These are phyloP conservation scores for Thermochaetoides dissita DNA, from an alignment of 2,329 filamentous ascomycete genomes.

Conservation along the genomic window DNA sequence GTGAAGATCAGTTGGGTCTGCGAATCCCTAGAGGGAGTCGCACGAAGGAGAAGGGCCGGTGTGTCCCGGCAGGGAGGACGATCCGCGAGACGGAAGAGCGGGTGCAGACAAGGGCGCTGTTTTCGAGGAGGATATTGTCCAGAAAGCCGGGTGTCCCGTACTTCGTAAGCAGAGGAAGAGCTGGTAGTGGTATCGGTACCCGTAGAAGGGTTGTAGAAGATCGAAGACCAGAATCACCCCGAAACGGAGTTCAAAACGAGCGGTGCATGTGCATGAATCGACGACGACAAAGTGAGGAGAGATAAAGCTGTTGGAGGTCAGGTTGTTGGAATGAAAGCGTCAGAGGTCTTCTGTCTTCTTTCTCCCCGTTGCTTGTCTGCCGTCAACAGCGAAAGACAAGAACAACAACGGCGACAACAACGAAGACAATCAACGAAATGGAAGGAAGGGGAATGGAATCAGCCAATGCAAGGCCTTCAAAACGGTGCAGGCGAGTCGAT, in stretches of 20 bases:
- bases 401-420: slow-evolving; percentile 1
- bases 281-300: too few relatives aligned
- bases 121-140: too few relatives aligned
- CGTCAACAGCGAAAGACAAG: not conserved
- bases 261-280: slow-evolving; percentile 11
- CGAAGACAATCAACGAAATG: too few relatives aligned
- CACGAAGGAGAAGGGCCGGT: not conserved
- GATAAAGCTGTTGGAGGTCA: too few relatives aligned
- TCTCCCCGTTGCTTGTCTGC: too few relatives aligned
- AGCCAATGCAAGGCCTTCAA: slow-evolving; percentile 10
- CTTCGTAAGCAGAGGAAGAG: too few relatives aligned
- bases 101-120: not conserved
- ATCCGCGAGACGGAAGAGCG: too few relatives aligned
- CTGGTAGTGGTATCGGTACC: too few relatives aligned
- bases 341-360: too few relatives aligned
- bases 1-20: too few relatives aligned
- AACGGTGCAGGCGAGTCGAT: slow-evolving; percentile 6
- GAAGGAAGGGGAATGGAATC: slow-evolving; percentile 1
- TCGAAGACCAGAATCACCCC: slow-evolving; percentile 3
- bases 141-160: too few relatives aligned
- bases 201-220: not conserved
- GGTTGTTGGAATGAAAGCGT: too few relatives aligned
- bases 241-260: slow-evolving; percentile 12
- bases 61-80: not conserved
- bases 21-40: not conserved